Percentiles rank a stretch among this genome's conserved stretches.
phyloP scores from a whole-genome alignment of 108 stramenopile species.

The Nitzschia putrida region DNA sequence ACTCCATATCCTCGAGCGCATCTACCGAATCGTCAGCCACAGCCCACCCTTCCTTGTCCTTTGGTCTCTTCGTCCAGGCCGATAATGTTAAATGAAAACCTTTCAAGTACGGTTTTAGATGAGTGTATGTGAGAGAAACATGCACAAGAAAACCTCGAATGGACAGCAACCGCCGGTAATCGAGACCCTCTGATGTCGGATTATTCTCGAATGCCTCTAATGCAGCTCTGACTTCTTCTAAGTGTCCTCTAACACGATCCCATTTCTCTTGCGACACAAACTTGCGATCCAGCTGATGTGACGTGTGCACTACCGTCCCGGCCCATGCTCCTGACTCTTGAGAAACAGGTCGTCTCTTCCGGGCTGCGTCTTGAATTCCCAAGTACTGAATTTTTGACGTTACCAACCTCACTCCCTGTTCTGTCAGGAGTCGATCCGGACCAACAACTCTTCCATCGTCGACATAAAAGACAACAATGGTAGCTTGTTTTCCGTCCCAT shows the following conservation, averaged over 20 bases:
- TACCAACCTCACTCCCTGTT: background rate
- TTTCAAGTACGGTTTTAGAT: background rate
- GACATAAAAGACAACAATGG: slow-evolving; percentile 40
- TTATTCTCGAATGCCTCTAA: background rate
- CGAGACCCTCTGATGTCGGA: background rate
- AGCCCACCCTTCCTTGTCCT: background rate
- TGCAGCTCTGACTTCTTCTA: background rate
- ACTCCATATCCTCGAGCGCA: background rate
- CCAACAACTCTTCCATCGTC: slow-evolving; percentile 44
- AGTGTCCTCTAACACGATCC: background rate
- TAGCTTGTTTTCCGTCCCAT: slow-evolving; percentile 36
- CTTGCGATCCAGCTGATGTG: background rate
- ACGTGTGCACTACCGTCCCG: slow-evolving; percentile 27
- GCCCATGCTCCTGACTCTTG: slow-evolving; percentile 56
- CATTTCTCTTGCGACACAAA: slow-evolving; percentile 2
- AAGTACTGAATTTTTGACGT: slow-evolving; percentile 26
- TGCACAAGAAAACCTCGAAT: background rate
- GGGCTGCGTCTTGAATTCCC: slow-evolving; percentile 53
- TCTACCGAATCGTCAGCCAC: background rate
- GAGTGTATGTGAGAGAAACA: background rate
- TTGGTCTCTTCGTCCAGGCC: no score
- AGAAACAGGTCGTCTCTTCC: slow-evolving; percentile 27
- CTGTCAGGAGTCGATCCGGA: background rate
- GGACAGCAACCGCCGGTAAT: background rate
- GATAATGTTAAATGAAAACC: background rate